Percentiles rank a stretch among this genome's conserved stretches.
Evolutionary conservation across 1,139 yeast genomes (phyloP).

Genomic region (Nakaseomyces uthaithaninus): DNA sequence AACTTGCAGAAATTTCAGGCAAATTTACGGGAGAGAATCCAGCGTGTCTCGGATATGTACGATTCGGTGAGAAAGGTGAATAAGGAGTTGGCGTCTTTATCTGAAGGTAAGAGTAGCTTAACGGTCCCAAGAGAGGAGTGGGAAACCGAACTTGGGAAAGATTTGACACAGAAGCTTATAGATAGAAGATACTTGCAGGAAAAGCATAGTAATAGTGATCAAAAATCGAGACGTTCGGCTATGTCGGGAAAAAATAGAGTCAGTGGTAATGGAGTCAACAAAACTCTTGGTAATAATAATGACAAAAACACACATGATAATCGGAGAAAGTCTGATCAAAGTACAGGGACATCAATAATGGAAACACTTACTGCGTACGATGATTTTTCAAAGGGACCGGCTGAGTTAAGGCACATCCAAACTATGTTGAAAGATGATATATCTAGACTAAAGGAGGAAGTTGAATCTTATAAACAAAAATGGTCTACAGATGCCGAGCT

Average conservation of each 20-base stretch:
- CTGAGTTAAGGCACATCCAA: constrained; percentile 24
- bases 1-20: constrained; percentile 8
- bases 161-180: constrained; percentile 20
- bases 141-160: constrained; percentile 24
- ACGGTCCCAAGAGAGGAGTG: constrained; percentile 23
- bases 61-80: constrained; percentile 22
- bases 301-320: background rate
- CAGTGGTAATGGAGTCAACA: no score
- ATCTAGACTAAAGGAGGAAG: constrained; percentile 19
- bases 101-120: constrained; percentile 21
- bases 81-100: constrained; percentile 21
- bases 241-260: no score
- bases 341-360: constrained; percentile 9
- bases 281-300: background rate
- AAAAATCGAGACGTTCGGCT: no score
- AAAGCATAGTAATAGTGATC: constrained; percentile 6
- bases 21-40: constrained; percentile 3
- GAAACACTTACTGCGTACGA: constrained; percentile 20
- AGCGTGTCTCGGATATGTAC: constrained; percentile 14
- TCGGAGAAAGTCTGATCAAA: background rate
- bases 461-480: constrained; percentile 21
- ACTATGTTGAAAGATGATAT: constrained; percentile 24
- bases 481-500: constrained; percentile 30
- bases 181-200: constrained; percentile 20
- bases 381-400: constrained; percentile 25